Evolutionary conservation across 441 rosid genomes (phyloP).

Genomic region (Arabidopsis hybrid): DNA sequence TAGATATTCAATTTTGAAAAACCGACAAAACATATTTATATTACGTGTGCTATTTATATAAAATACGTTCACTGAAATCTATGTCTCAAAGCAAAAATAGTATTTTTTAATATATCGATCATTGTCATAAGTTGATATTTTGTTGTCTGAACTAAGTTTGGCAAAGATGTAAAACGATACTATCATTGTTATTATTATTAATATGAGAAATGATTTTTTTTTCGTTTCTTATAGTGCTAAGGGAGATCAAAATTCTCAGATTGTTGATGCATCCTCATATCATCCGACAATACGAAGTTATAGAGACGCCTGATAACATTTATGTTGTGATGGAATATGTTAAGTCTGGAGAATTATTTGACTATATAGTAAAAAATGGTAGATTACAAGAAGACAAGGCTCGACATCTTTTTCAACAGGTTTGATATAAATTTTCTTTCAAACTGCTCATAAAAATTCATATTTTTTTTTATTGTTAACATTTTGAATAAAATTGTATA

Average conservation of each 20-base stretch:
- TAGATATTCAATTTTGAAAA: too few relatives aligned
- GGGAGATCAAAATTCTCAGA: not conserved
- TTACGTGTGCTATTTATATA: too few relatives aligned
- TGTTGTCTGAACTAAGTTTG: not conserved
- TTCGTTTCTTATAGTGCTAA: not conserved
- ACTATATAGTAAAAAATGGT: slow-evolving; percentile 83
- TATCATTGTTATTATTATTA: not conserved
- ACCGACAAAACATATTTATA: too few relatives aligned
- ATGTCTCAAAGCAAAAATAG: not conserved
- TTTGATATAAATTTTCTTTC: slow-evolving; percentile 31
- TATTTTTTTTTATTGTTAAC: not conserved
- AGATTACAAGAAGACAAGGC: slow-evolving; percentile 87
- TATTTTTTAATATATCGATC: not conserved
- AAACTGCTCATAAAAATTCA: not conserved
- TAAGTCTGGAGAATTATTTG: slow-evolving; percentile 87
- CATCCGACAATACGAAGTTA: slow-evolving; percentile 87
- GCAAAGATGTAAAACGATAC: not conserved
- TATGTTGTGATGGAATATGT: slow-evolving; percentile 90
- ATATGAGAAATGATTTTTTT: not conserved
- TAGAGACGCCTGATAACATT: slow-evolving; percentile 72
- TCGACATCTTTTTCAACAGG: slow-evolving; percentile 91
- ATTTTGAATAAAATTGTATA: slow-evolving; percentile 16
- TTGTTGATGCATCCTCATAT: slow-evolving; percentile 88
- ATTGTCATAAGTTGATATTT: not conserved
- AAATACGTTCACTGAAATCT: too few relatives aligned